Evolutionary conservation across 2,329 filamentous ascomycete genomes (phyloP), one percentile per base, ranked within the genome.

Genomic region (Monosporascus sp.): DNA sequence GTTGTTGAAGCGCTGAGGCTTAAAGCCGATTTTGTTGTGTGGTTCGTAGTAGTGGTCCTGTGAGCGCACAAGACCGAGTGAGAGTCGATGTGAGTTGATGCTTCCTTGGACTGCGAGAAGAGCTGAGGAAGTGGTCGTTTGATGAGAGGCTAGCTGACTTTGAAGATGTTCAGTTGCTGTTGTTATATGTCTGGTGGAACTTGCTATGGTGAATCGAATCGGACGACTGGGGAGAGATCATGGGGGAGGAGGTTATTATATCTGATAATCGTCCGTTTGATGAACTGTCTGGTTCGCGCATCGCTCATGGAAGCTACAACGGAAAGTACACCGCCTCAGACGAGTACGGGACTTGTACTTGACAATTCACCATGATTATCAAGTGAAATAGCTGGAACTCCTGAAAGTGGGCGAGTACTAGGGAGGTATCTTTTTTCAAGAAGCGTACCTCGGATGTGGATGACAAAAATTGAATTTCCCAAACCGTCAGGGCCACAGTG

Each of bases 401-500:
- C 9, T 44, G 20, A 20, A 2, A 44, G 15, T 46, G 58, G 57
- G 51, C 54, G 56, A 60, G 61, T 63, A 64, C 62, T 53, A 64
- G 48, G 45, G 50, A 14, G 5, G 41, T 44, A 44, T 18, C 20
- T 17, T 24, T 44, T 34, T 14, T 4, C 5, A 14, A 2, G 11
- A 34, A 14, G 31, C 31, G 31, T 34, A 14, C 31, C 31, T 34
- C 31, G 31, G 14, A 11, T 25, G 61, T 54, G 53, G 60, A 54
- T 54, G 60, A 64, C 63, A 61, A 66, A 66, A 67, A 67, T 65
- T 44, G 41, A 67, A 66, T 62, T 60, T 56, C 54, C 56, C 57
- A 54, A 49, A 56, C 36, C 46, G 22, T 41, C 50, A 57, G 54
- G 62, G 60, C 60, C 60, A 62, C 56, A 62, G 63, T 65, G 63